A percentile compares a stretch with the other conserved stretches of the same genome.
phyloP scores from a whole-genome alignment of 768 basidiomycete genomes.

The Filobasidium floriforme region DNA sequence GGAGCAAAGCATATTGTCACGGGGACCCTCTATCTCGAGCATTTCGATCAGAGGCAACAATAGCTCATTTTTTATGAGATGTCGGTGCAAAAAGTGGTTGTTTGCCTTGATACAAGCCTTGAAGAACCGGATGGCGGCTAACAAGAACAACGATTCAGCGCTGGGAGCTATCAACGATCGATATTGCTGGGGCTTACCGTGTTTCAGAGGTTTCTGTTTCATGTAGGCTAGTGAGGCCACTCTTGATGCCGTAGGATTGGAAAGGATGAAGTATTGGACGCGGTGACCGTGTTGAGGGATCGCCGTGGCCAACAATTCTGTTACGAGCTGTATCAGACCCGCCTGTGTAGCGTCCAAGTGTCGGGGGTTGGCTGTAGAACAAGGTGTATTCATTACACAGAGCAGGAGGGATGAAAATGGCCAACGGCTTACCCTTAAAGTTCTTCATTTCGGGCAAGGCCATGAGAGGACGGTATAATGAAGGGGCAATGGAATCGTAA shows the following conservation, averaged over 20 bases:
- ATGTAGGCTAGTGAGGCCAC: conserved; percentile 69
- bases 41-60: conserved; percentile 75
- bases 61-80: conserved; percentile 76
- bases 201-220: conserved; percentile 83
- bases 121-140: conserved; percentile 89
- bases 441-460: conserved; percentile 64
- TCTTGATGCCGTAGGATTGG: conserved; percentile 64
- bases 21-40: conserved; percentile 68
- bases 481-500: conserved; percentile 68
- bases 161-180: conserved; percentile 11
- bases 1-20: conserved; percentile 88
- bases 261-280: conserved; percentile 80
- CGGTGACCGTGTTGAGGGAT: conserved; percentile 82
- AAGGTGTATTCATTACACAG: too few species aligned
- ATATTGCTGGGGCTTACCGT: conserved; percentile 56
- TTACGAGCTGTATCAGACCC: conserved; percentile 78
- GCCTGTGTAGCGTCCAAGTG: conserved; percentile 58
- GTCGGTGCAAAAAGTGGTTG: conserved; percentile 56
- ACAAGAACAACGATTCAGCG: conserved; percentile 5
- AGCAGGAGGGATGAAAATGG: too few species aligned
- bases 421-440: conserved; percentile 46
- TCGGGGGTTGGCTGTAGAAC: conserved; percentile 17
- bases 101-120: conserved; percentile 72
- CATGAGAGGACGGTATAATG: conserved; percentile 72
- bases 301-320: conserved; percentile 84